Percentiles rank a stretch among this genome's conserved stretches.
phyloP scores from a whole-genome alignment of 2,329 filamentous ascomycete genomes.

The Aureobasidium sp. region DNA sequence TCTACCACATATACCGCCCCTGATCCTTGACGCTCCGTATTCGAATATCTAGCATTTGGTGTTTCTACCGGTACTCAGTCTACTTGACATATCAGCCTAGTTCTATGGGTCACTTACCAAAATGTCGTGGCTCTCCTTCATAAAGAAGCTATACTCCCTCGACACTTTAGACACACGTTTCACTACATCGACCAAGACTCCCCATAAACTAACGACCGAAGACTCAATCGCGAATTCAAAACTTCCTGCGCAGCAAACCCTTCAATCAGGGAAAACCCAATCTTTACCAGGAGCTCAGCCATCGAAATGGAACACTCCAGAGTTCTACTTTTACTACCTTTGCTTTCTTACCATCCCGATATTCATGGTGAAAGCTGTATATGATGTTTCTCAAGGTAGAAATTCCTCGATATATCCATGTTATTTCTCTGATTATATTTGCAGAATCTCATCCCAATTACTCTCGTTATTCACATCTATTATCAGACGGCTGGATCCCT shows the following conservation, averaged over 20 bases:
- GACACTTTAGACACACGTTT: slow-evolving; percentile 67
- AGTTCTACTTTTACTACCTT: slow-evolving; percentile 85
- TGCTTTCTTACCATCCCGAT: slow-evolving; percentile 63
- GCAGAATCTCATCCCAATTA: slow-evolving; percentile 77
- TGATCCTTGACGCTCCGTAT: neutral
- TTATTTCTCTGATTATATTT: neutral
- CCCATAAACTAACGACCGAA: slow-evolving; percentile 28
- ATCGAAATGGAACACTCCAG: slow-evolving; percentile 75
- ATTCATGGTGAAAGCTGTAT: slow-evolving; percentile 81
- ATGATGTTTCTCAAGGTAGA: slow-evolving; percentile 73
- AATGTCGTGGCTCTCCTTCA: slow-evolving; percentile 25
- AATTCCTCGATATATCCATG: neutral
- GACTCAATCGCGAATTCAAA: slow-evolving; percentile 14
- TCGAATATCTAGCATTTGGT: too few species aligned
- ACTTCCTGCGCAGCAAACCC: slow-evolving; percentile 21
- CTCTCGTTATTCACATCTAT: slow-evolving; percentile 59
- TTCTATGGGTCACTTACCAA: neutral
- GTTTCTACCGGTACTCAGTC: too few species aligned
- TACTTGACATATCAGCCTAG: too few species aligned
- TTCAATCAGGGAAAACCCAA: slow-evolving; percentile 24
- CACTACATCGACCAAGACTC: slow-evolving; percentile 60
- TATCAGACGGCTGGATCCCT: slow-evolving; percentile 83
- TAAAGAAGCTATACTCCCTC: slow-evolving; percentile 53
- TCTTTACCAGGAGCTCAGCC: slow-evolving; percentile 41
- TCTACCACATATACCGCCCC: neutral